Conservation (phyloP, 768 basidiomycete genomes). For the Lyophyllum shimeji region DNA sequence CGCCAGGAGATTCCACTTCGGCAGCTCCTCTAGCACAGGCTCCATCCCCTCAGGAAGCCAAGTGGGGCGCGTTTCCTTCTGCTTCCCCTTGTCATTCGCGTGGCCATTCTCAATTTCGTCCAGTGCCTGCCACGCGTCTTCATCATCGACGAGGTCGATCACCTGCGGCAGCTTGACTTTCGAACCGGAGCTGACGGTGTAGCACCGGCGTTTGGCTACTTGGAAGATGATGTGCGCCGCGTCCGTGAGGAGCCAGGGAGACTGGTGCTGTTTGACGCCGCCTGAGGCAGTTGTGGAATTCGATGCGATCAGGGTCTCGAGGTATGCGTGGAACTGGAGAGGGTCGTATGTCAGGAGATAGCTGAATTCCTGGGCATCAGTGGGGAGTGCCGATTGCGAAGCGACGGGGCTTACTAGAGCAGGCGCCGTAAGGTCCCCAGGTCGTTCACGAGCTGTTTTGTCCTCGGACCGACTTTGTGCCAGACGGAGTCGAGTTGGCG, state of each 20-base stretch:
- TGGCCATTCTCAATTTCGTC: slow-evolving; percentile 53
- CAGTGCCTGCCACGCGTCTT: slow-evolving; percentile 74
- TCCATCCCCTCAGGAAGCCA: slow-evolving; percentile 82
- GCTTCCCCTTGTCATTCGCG: slow-evolving; percentile 10
- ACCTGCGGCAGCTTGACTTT: slow-evolving; percentile 24
- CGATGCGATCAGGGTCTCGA: slow-evolving; percentile 81
- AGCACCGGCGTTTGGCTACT: slow-evolving; percentile 80
- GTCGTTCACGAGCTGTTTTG: slow-evolving; percentile 89
- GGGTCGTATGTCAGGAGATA: slow-evolving; percentile 91
- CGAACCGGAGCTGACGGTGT: slow-evolving; percentile 41
- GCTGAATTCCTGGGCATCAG: slow-evolving; percentile 32
- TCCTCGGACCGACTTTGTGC: slow-evolving; percentile 94
- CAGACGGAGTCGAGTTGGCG: slow-evolving; percentile 90
- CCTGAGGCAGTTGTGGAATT: slow-evolving; percentile 47
- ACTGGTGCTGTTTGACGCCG: slow-evolving; percentile 61
- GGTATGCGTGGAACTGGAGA: slow-evolving; percentile 86
- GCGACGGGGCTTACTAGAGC: slow-evolving; percentile 58
- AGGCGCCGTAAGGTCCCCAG: slow-evolving; percentile 82
- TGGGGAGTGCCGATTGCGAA: neutral
- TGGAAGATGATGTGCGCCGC: slow-evolving; percentile 86
- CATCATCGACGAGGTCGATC: slow-evolving; percentile 52
- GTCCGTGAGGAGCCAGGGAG: slow-evolving; percentile 91
- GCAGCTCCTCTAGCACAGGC: slow-evolving; percentile 89
- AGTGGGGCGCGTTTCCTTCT: slow-evolving; percentile 33
- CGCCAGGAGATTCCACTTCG: slow-evolving; percentile 87